phyloP scores from a whole-genome alignment of 352 stramenopile genomes.

The Sclerospora graminicola region DNA sequence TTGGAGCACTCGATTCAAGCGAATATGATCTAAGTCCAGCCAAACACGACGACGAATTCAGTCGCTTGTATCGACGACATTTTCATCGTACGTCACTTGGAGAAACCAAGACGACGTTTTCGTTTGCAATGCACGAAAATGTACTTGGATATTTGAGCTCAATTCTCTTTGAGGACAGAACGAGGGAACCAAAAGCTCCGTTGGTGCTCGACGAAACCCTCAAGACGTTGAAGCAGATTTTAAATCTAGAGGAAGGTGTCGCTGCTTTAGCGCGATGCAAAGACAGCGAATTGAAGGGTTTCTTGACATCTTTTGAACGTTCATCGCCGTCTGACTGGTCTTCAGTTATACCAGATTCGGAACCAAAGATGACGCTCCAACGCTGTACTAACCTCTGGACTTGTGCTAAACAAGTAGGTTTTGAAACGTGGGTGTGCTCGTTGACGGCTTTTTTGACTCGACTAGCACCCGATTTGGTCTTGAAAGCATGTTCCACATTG shows the following conservation, averaged over 20 bases:
- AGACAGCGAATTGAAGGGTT: constrained; percentile 52
- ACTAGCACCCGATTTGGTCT: constrained; percentile 29
- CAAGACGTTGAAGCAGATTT: constrained; percentile 36
- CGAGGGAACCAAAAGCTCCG: constrained; percentile 7
- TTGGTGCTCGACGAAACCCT: constrained; percentile 35
- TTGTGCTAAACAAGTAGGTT: constrained; percentile 22
- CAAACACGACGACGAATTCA: constrained; percentile 34
- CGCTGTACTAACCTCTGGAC: constrained; percentile 32
- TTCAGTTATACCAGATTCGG: not conserved
- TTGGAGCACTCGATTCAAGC: constrained; percentile 47
- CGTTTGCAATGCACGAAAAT: constrained; percentile 45
- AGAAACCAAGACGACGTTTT: constrained; percentile 40
- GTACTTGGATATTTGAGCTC: constrained; percentile 50
- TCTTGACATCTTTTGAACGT: constrained; percentile 38
- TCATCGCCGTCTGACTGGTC: constrained; percentile 54
- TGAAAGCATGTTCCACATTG: constrained; percentile 40
- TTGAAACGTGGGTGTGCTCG: constrained; percentile 48
- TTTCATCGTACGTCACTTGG: constrained; percentile 47
- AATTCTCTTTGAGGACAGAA: constrained; percentile 47
- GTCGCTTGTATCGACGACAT: constrained; percentile 37
- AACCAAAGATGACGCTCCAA: constrained; percentile 6
- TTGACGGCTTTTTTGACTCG: constrained; percentile 34
- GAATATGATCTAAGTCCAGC: constrained; percentile 56
- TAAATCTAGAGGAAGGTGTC: constrained; percentile 29
- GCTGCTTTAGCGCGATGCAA: constrained; percentile 33